These are phyloP conservation scores for Knoxia roxburghii DNA, from an alignment of 257 asterid genomes.

Conservation along the genomic window DNA sequence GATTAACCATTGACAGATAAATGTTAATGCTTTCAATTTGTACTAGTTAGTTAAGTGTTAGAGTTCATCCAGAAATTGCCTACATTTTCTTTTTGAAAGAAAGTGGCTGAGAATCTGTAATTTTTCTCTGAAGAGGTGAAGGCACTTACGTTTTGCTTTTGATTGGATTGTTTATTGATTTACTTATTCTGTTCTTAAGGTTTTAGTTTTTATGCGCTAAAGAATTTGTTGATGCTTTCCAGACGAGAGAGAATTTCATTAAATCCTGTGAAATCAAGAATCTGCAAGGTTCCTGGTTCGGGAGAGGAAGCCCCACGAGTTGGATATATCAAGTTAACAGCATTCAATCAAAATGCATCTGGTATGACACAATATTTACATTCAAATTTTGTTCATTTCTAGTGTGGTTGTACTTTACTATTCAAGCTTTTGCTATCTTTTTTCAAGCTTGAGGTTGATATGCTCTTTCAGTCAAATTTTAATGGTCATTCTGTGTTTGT, in stretches of 20 bases:
- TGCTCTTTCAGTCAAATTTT: not conserved
- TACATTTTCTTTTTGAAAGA: not conserved
- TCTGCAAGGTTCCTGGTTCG: conserved; percentile 60
- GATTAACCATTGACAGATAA: not conserved
- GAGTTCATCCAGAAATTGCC: not conserved
- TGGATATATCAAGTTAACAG: conserved; percentile 87
- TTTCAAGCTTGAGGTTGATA: not conserved
- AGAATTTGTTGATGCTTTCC: conserved; percentile 29
- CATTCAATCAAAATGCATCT: conserved; percentile 95
- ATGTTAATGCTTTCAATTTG: not conserved
- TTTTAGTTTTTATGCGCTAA: conserved; percentile 11
- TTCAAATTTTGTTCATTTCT: no score
- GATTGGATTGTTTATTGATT: not conserved
- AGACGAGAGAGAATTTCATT: conserved; percentile 80
- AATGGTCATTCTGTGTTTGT: not conserved
- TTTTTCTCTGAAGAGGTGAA: no score
- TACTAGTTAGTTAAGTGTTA: not conserved
- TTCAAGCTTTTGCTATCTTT: not conserved
- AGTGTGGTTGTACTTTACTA: not conserved
- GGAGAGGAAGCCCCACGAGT: conserved; percentile 59
- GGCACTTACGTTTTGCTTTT: not conserved
- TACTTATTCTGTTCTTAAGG: not conserved
- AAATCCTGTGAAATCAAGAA: conserved; percentile 88
- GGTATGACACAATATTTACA: conserved; percentile 55
- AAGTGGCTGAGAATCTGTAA: no score